These are phyloP conservation scores for Massospora cicadina DNA, from an alignment of 371 early-diverging fungal species.

Conservation along the genomic window DNA sequence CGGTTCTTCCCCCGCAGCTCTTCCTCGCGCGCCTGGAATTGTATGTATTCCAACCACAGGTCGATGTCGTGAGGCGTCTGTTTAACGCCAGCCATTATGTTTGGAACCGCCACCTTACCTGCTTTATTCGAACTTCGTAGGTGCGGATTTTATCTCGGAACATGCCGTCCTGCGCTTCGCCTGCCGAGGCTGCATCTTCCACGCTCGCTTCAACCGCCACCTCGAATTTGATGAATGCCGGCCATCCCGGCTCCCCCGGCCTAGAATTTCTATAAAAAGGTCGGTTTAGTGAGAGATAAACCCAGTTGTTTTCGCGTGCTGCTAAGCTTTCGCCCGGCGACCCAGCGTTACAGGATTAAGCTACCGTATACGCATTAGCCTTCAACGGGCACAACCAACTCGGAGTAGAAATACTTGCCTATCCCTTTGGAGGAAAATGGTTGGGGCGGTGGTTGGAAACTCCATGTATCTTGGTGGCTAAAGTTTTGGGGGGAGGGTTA, in stretches of 20 bases:
- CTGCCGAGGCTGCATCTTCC: background rate
- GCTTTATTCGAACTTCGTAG: background rate
- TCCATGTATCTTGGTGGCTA: background rate
- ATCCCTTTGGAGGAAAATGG: background rate
- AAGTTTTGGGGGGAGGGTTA: background rate
- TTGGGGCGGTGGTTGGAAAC: background rate
- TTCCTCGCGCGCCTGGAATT: slow-evolving; percentile 37
- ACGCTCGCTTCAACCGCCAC: background rate
- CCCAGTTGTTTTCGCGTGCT: too few relatives aligned
- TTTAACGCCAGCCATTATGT: too few relatives aligned
- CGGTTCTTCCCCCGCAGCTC: slow-evolving; percentile 15
- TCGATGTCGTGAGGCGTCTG: slow-evolving; percentile 37
- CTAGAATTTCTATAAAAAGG: too few relatives aligned
- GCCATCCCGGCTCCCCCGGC: background rate
- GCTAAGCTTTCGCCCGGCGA: too few relatives aligned
- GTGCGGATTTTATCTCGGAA: background rate
- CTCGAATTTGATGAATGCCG: background rate
- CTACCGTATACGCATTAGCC: too few relatives aligned
- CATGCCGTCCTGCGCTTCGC: background rate
- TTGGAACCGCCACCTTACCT: background rate
- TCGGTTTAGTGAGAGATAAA: too few relatives aligned
- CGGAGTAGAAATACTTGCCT: background rate
- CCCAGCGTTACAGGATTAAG: too few relatives aligned
- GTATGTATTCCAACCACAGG: slow-evolving; percentile 50
- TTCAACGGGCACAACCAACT: too few relatives aligned